Conservation (phyloP, 2,329 filamentous ascomycete species). For the Pseudofabraea citricarpa region DNA sequence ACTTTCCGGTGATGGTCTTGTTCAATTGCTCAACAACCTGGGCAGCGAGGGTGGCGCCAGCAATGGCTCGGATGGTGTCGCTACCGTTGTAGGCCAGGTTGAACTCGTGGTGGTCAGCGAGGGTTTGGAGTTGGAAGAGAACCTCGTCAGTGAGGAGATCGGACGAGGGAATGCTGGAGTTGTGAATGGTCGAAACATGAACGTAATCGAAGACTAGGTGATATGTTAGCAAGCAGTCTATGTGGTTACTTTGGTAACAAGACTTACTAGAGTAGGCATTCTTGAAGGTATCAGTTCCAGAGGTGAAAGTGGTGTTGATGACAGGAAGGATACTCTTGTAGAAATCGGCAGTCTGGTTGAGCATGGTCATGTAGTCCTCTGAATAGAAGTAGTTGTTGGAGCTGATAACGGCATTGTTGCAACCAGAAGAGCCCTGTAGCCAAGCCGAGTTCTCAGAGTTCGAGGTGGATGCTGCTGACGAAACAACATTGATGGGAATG, state of each 20-base stretch:
- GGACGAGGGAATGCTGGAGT: conserved; percentile 51
- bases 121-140: conserved; percentile 60
- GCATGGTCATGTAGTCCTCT: conserved; percentile 37
- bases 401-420: conserved; percentile 48
- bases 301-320: conserved; percentile 46
- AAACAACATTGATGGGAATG: conserved; percentile 64
- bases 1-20: conserved; percentile 42
- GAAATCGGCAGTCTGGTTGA: conserved; percentile 53
- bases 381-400: conserved; percentile 51
- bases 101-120: conserved; percentile 78
- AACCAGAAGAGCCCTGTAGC: conserved; percentile 55
- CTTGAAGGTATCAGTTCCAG: conserved; percentile 45
- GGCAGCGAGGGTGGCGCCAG: conserved; percentile 51
- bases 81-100: conserved; percentile 76
- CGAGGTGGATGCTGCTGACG: conserved; percentile 44
- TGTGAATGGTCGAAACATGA: conserved; percentile 57
- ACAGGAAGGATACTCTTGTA: conserved; percentile 50
- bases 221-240: conserved; percentile 7
- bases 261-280: conserved; percentile 57
- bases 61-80: conserved; percentile 58
- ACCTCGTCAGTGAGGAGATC: conserved; percentile 55
- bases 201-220: conserved; percentile 52
- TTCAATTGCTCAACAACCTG: conserved; percentile 50
- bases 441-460: conserved; percentile 52
- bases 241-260: not conserved